Evolutionary conservation across 768 basidiomycete genomes (phyloP).

Genomic region (Tricholoma furcatifolium): DNA sequence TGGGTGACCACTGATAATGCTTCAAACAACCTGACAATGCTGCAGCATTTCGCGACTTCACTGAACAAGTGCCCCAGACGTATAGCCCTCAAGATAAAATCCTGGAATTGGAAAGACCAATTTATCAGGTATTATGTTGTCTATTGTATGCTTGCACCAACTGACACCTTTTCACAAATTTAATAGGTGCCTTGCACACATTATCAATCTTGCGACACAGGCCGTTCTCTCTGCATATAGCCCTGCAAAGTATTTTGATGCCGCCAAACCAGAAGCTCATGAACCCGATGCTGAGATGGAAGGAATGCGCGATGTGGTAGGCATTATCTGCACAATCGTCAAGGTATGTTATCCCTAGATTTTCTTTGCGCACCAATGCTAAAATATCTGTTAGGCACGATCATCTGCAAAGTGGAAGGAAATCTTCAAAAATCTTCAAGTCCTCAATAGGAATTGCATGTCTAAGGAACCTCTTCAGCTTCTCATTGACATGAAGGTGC

Average conservation of each 20-base stretch:
- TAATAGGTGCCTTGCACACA: conserved; percentile 27
- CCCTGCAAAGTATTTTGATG: conserved; percentile 24
- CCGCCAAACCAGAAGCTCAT: conserved; percentile 9
- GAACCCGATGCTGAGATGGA: not conserved
- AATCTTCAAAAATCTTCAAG: conserved; percentile 19
- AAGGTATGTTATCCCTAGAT: conserved; percentile 16
- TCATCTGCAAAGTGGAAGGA: conserved; percentile 27
- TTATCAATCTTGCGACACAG: conserved; percentile 33
- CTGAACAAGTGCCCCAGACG: not conserved
- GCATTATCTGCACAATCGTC: conserved; percentile 23
- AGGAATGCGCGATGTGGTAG: conserved; percentile 21
- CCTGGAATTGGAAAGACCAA: not conserved
- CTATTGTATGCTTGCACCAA: not conserved
- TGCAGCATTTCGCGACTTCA: conserved; percentile 7
- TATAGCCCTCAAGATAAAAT: not conserved
- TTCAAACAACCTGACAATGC: conserved; percentile 31
- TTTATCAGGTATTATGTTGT: not conserved
- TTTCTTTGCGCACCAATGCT: not conserved
- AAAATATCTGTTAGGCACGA: not conserved
- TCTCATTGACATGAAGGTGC: conserved; percentile 27
- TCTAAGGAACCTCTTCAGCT: conserved; percentile 12
- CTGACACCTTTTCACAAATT: too few relatives aligned
- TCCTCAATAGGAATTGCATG: not conserved
- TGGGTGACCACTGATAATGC: conserved; percentile 35
- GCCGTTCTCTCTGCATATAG: conserved; percentile 22